Percentiles rank a stretch among this genome's conserved stretches.
These are phyloP conservation scores for Phoma herbarum DNA, from an alignment of 2,329 filamentous ascomycete genomes.

Conservation along the genomic window DNA sequence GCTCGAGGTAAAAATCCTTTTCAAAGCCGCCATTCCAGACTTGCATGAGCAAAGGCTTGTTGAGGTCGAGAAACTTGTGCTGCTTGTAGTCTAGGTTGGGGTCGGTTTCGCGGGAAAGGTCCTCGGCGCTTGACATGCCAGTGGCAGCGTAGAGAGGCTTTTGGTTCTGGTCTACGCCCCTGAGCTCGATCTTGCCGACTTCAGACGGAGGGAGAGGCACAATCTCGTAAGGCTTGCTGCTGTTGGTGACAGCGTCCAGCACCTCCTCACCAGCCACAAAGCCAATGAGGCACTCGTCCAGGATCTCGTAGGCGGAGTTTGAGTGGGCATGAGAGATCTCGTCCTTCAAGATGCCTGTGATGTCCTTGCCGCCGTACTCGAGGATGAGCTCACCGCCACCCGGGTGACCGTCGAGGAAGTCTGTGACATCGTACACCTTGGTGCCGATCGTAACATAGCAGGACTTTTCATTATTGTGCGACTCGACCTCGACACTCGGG, in stretches of 20 bases:
- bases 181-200: conserved; percentile 59
- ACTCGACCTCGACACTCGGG: conserved; percentile 78
- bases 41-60: conserved; percentile 83
- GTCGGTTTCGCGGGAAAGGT: conserved; percentile 88
- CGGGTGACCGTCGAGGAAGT: conserved; percentile 89
- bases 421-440: conserved; percentile 94
- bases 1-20: conserved; percentile 96
- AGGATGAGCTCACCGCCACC: conserved; percentile 88
- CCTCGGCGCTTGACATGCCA: conserved; percentile 88
- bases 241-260: conserved; percentile 60
- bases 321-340: conserved; percentile 83
- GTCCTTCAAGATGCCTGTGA: conserved; percentile 83
- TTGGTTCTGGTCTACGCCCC: conserved; percentile 57
- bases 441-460: conserved; percentile 92
- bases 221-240: conserved; percentile 59
- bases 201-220: conserved; percentile 62
- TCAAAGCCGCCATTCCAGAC: conserved; percentile 87
- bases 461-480: conserved; percentile 80
- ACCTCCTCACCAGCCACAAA: conserved; percentile 73
- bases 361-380: conserved; percentile 88
- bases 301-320: conserved; percentile 93
- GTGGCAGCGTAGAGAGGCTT: conserved; percentile 68
- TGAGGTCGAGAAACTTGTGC: conserved; percentile 93
- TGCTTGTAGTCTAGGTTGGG: conserved; percentile 77
- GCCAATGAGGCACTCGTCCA: conserved; percentile 86